phyloP scores from a whole-genome alignment of 495 filamentous ascomycete genomes.

The Podospora pseudocomata region DNA sequence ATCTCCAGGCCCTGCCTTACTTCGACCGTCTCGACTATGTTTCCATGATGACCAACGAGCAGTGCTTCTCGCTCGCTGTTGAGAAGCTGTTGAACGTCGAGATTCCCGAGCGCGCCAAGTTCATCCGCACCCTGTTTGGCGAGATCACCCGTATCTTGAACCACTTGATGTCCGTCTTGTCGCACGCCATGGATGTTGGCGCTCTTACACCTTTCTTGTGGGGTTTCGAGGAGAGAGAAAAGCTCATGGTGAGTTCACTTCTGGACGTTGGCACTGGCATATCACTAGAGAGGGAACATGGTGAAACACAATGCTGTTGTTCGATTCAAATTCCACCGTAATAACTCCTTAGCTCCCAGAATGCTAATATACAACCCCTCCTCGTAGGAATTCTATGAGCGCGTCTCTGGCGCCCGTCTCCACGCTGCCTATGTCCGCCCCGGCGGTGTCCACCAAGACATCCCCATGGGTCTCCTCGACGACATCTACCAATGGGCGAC shows the following conservation, averaged over 20 bases:
- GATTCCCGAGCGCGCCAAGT: constrained; percentile 93
- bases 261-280: neutral
- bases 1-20: constrained; percentile 96
- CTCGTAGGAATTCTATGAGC: constrained; percentile 97
- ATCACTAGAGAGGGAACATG: neutral
- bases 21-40: constrained; percentile 99
- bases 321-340: neutral
- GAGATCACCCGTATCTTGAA: constrained; percentile 95
- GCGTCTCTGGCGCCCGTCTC: constrained; percentile 95
- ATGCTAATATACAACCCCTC: constrained; percentile 24
- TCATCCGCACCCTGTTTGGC: constrained; percentile 91
- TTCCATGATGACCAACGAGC: constrained; percentile 99
- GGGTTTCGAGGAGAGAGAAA: constrained; percentile 99
- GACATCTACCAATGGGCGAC: constrained; percentile 99
- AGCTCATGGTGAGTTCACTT: constrained; percentile 78
- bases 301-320: neutral
- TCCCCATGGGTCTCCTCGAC: constrained; percentile 91
- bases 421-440: constrained; percentile 98
- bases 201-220: constrained; percentile 97
- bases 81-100: constrained; percentile 99
- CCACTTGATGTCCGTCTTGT: constrained; percentile 96
- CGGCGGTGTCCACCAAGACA: constrained; percentile 92
- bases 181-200: constrained; percentile 99
- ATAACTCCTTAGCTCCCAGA: neutral
- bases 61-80: constrained; percentile 90